These are phyloP conservation scores for Annulohypoxylon bovei DNA, from an alignment of 495 filamentous ascomycete genomes.

Conservation along the genomic window DNA sequence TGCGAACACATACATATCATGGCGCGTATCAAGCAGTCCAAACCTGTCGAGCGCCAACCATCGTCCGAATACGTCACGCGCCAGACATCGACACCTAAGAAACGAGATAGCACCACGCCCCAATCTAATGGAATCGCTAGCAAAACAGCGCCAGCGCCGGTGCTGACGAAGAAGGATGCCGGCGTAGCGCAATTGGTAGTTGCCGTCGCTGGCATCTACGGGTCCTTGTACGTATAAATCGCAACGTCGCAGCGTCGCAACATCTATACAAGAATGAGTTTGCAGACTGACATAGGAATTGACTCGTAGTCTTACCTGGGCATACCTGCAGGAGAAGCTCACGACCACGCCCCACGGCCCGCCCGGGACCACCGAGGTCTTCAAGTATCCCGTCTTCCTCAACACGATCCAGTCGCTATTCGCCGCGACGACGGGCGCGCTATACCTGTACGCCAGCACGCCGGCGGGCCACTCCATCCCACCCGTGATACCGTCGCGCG, in stretches of 20 bases:
- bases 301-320: conserved; percentile 85
- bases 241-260: not conserved
- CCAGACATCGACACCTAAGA: conserved; percentile 50
- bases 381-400: conserved; percentile 92
- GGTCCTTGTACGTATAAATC: conserved; percentile 78
- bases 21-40: conserved; percentile 77
- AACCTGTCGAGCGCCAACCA: conserved; percentile 70
- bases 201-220: conserved; percentile 93
- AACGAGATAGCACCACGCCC: conserved; percentile 21
- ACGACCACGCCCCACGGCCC: conserved; percentile 91
- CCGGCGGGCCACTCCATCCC: conserved; percentile 59
- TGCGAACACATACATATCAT: conserved; percentile 52
- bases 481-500: conserved; percentile 77
- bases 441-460: conserved; percentile 79
- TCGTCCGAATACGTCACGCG: conserved; percentile 69
- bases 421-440: conserved; percentile 79
- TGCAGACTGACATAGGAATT: conserved; percentile 21
- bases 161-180: conserved; percentile 54
- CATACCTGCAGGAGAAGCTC: conserved; percentile 94
- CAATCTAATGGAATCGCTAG: conserved; percentile 55
- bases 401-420: conserved; percentile 96
- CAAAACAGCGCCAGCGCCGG: conserved; percentile 37
- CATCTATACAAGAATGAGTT: not conserved
- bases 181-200: conserved; percentile 78
- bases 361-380: conserved; percentile 68